Evolutionary conservation across 164 flowering plant species (phyloP).

Genomic region (Aristolochia californica): DNA sequence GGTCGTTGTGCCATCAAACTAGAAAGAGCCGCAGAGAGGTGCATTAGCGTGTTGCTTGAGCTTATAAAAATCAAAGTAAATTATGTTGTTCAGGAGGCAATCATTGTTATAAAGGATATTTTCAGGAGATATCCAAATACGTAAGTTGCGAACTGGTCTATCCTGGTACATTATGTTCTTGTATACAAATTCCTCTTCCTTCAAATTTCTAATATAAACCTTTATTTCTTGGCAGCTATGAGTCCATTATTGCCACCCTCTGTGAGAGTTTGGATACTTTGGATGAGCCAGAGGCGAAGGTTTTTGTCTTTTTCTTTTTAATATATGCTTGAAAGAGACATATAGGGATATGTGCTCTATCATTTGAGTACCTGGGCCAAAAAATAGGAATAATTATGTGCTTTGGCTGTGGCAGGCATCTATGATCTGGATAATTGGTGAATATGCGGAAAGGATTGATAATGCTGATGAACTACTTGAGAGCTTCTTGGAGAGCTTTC

Average conservation of each 20-base stretch:
- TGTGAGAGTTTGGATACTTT: constrained; percentile 98
- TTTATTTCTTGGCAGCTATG: constrained; percentile 52
- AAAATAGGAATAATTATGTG: neutral
- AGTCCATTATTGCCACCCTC: constrained; percentile 96
- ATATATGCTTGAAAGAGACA: neutral
- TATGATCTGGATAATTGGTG: constrained; percentile 99
- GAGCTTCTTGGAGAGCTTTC: constrained; percentile 91
- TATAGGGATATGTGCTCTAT: neutral
- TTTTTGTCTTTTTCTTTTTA: constrained; percentile 15
- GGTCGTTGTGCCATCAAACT: constrained; percentile 98
- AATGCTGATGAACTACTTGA: constrained; percentile 99
- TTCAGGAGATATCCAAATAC: constrained; percentile 99
- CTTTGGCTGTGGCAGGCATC: constrained; percentile 54
- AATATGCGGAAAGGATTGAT: constrained; percentile 98
- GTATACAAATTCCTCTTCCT: no score
- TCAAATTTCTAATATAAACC: neutral
- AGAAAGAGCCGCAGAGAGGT: constrained; percentile 97
- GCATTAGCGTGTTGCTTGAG: constrained; percentile 97
- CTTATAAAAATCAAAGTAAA: constrained; percentile 97
- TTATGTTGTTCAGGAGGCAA: constrained; percentile 98
- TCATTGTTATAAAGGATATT: constrained; percentile 94
- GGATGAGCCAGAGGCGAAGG: constrained; percentile 99
- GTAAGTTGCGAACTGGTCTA: constrained; percentile 37
- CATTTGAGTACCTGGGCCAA: neutral
- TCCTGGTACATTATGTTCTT: neutral